Evolutionary conservation across 345 rosid genomes (phyloP).

Genomic region (Orychophragmus violaceus): DNA sequence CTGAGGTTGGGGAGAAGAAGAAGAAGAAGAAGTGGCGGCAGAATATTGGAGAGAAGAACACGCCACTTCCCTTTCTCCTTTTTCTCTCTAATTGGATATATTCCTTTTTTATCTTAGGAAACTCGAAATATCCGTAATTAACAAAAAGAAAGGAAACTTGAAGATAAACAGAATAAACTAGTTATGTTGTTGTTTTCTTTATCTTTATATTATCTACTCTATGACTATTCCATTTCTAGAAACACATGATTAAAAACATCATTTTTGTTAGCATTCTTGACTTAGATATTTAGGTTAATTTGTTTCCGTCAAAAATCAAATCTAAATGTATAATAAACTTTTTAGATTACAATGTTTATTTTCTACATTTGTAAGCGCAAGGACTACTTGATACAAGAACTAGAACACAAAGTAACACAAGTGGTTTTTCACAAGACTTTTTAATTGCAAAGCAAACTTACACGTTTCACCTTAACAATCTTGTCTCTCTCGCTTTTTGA

Average conservation of each 20-base stretch:
- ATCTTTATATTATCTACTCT: background rate
- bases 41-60: background rate
- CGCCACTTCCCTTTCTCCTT: conserved; percentile 13
- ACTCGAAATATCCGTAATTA: background rate
- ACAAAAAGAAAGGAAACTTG: background rate
- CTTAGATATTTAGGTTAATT: background rate
- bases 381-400: no score
- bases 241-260: background rate
- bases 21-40: background rate
- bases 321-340: no score
- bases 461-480: no score
- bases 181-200: background rate
- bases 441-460: no score
- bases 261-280: background rate
- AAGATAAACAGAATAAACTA: background rate
- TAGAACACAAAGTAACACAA: no score
- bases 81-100: background rate
- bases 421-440: no score
- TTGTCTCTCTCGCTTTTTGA: no score
- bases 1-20: background rate
- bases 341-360: no score
- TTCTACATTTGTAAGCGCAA: no score
- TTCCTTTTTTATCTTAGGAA: background rate
- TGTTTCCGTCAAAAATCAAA: background rate
- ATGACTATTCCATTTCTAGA: background rate